phyloP scores from a whole-genome alignment of 352 stramenopile genomes.

The Globisporangium apiculatum region DNA sequence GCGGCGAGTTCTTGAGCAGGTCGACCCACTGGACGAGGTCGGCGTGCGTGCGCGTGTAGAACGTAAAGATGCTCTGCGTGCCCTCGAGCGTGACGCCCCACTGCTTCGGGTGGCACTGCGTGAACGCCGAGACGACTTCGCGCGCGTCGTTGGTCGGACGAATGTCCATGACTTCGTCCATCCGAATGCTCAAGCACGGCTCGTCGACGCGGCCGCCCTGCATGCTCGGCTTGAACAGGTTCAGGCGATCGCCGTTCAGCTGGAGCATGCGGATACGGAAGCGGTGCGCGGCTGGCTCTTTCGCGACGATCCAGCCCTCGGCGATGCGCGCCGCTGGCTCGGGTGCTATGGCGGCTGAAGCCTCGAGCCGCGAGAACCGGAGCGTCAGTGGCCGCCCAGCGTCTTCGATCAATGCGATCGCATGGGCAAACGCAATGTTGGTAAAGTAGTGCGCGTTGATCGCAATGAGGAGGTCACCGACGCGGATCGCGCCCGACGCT shows the following conservation, averaged over 20 bases:
- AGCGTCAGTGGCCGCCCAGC: conserved; percentile 68
- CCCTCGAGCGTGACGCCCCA: conserved; percentile 82
- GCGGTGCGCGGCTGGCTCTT: conserved; percentile 63
- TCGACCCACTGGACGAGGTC: conserved; percentile 85
- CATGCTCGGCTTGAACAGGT: conserved; percentile 83
- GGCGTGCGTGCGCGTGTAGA: conserved; percentile 68
- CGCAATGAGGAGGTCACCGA: conserved; percentile 79
- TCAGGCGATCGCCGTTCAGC: conserved; percentile 67
- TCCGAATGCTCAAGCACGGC: conserved; percentile 60
- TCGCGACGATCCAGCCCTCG: conserved; percentile 82
- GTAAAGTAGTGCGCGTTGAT: conserved; percentile 87
- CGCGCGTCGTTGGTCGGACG: conserved; percentile 75
- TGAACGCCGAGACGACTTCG: conserved; percentile 68
- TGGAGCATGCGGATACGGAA: conserved; percentile 84
- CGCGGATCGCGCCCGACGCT: conserved; percentile 64
- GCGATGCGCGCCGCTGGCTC: conserved; percentile 42
- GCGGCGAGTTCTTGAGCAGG: conserved; percentile 80
- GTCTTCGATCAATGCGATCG: conserved; percentile 66
- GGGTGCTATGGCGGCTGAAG: conserved; percentile 13
- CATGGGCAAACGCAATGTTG: conserved; percentile 78
- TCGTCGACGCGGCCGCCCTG: conserved; percentile 63
- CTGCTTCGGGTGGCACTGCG: conserved; percentile 81
- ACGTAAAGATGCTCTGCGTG: conserved; percentile 79
- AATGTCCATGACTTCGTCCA: conserved; percentile 83
- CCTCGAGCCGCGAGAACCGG: conserved; percentile 73